Percentiles rank a stretch among this genome's conserved stretches.
Evolutionary conservation across 148 eudicot genomes (phyloP).

Genomic region (Vaccinium corymbosum): DNA sequence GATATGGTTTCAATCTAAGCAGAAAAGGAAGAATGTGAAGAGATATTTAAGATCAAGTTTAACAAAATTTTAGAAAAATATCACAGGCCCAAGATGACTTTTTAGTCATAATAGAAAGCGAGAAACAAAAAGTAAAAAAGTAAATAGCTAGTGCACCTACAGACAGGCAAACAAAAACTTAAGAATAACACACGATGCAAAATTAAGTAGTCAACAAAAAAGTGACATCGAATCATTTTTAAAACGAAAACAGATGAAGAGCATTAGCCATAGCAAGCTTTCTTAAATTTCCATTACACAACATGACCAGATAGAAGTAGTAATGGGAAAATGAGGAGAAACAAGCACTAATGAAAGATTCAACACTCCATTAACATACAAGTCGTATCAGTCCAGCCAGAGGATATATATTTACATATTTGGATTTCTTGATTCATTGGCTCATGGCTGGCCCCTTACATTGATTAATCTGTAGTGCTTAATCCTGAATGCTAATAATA

Average conservation of each 20-base stretch:
- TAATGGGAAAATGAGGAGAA: neutral
- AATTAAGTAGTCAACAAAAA: neutral
- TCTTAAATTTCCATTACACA: neutral
- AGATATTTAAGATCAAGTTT: neutral
- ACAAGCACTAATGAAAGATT: neutral
- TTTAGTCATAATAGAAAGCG: neutral
- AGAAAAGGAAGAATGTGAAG: constrained; percentile 12
- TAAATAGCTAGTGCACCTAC: neutral
- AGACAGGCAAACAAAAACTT: neutral
- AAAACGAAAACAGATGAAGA: neutral
- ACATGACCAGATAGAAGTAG: neutral
- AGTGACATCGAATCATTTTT: neutral
- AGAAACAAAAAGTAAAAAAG: neutral
- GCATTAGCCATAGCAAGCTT: neutral
- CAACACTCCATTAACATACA: neutral
- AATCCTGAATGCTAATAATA: neutral
- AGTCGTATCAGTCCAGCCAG: neutral
- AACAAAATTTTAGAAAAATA: neutral
- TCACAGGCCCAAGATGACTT: neutral
- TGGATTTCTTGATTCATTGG: neutral
- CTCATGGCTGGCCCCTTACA: neutral
- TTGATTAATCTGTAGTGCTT: neutral
- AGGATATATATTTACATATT: neutral
- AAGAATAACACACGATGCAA: neutral
- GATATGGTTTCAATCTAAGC: constrained; percentile 82